These are phyloP conservation scores for Ceratobasidium sp. DNA, from an alignment of 1,284 basidiomycete genomes.

Conservation along the genomic window DNA sequence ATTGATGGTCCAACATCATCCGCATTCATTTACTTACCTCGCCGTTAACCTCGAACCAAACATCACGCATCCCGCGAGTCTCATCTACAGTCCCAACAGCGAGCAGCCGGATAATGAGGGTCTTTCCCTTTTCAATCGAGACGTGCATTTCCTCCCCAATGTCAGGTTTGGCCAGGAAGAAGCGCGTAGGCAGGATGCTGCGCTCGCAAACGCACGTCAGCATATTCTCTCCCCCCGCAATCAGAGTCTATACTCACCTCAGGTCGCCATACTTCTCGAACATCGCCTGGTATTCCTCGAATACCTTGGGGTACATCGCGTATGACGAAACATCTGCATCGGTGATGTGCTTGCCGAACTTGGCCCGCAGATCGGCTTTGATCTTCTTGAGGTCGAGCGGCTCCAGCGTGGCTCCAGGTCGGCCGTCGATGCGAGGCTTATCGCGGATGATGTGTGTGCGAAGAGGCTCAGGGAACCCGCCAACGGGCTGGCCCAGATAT, in stretches of 20 bases:
- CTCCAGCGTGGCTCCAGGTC: constrained; percentile 88
- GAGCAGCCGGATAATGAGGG: constrained; percentile 94
- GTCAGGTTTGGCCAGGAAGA: constrained; percentile 94
- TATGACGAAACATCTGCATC: constrained; percentile 94
- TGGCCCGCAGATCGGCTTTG: constrained; percentile 90
- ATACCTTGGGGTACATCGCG: constrained; percentile 98
- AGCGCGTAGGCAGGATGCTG: constrained; percentile 93
- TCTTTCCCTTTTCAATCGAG: constrained; percentile 97
- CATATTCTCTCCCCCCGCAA: constrained; percentile 30
- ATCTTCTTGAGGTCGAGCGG: constrained; percentile 97
- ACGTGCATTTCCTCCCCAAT: constrained; percentile 97
- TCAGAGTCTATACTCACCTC: constrained; percentile 63
- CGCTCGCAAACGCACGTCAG: constrained; percentile 23
- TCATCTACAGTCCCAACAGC: constrained; percentile 94
- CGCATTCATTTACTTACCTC: constrained; percentile 65
- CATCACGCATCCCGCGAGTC: constrained; percentile 91
- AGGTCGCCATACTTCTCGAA: constrained; percentile 96
- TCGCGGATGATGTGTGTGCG: constrained; percentile 92
- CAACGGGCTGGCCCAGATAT: constrained; percentile 95
- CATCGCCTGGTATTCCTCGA: constrained; percentile 96
- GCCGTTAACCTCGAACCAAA: constrained; percentile 98
- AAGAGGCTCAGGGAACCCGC: constrained; percentile 98
- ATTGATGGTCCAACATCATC: constrained; percentile 10
- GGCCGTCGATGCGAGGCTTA: constrained; percentile 91
- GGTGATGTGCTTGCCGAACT: constrained; percentile 94